Conservation (phyloP, 139 green algal genomes). For the Micractinium sp. region DNA sequence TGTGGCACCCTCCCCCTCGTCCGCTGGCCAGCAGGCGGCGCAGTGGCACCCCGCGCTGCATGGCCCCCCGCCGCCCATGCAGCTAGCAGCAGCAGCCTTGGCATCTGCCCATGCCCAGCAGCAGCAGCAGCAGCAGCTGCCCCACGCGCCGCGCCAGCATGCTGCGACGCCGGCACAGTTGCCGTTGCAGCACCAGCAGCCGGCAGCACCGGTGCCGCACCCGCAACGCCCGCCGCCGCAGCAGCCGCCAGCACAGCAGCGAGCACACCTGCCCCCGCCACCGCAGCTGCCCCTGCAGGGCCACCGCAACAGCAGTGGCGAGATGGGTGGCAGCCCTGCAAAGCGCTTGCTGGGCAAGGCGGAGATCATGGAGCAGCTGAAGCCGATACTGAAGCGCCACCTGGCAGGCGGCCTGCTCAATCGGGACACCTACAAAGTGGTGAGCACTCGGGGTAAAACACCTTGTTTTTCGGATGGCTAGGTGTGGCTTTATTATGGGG, state of each 20-base stretch:
- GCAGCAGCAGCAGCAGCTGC: not conserved
- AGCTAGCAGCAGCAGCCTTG: not conserved
- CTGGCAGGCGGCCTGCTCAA: not conserved
- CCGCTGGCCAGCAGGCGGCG: not conserved
- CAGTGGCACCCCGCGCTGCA: not conserved
- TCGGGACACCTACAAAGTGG: slow-evolving; percentile 9
- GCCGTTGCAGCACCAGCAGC: not conserved
- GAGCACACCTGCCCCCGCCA: not conserved
- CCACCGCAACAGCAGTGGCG: not conserved
- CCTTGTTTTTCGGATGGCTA: not conserved
- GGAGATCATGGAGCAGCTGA: not conserved
- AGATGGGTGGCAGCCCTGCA: not conserved
- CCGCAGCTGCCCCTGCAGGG: not conserved
- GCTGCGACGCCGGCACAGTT: not conserved
- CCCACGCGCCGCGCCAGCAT: too few relatives aligned
- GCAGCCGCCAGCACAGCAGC: not conserved
- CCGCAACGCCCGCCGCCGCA: not conserved
- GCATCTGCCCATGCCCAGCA: not conserved
- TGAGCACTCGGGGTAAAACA: not conserved
- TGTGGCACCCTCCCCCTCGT: too few relatives aligned
- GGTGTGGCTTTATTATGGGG: not conserved
- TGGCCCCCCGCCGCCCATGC: too few relatives aligned
- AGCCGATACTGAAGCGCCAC: slow-evolving; percentile 7
- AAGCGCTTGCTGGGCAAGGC: not conserved
- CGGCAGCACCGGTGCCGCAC: not conserved